Base-by-base conservation (phyloP, 2,329 filamentous ascomycete species). In the Dryadomyces quercivorus region DNA sequence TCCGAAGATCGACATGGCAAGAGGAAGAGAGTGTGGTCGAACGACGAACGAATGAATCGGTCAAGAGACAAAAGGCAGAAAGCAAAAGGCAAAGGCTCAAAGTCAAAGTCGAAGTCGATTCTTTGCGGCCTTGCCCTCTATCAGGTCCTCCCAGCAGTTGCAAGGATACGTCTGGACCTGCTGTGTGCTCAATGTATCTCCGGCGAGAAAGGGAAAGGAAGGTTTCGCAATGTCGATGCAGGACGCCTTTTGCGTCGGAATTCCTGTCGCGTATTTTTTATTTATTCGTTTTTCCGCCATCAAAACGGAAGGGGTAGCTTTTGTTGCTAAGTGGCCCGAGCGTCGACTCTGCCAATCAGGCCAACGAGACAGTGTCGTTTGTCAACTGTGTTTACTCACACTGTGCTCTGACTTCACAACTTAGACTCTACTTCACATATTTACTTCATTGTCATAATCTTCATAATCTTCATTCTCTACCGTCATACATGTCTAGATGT, bases 1-100 rank as follows among this genome's bases (percentile, higher is more conserved):
- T 15, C 57, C 58, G n/a, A 61, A 61, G 12, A 61, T 22, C 26
- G 59, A 61, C 55, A 60, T 60, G 10, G 45, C 42, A 15, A 12
- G 13, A n/a, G 18, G 22, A 38, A 43, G 5, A 15, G 20, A 36
- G 40, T 26, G 8, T 21, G 18, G 15, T 21, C 15, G 18, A 21
- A 50, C 20, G 43, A 15, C 15, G 18, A 21, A 50, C 20, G 43
- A 15, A 15, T 20, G 40, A 21, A 10, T 13, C 38, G 15, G 16
- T 16, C 3, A n/a, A 36, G 26, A 46, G 21, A 16, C 21, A 40
- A 20, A 15, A 31, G 43, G 38, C 34, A 18, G 42, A n/a, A 51
- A 2, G 5, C 20, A 16, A 20, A 20, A 51, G 20, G 34, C 47
- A 40, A 40, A 21, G 21, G 13, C 46, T 20, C 2, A 38, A 31